Evolutionary conservation across 129 eudicot genomes (phyloP).

Genomic region (Flaveria ramosissima): DNA sequence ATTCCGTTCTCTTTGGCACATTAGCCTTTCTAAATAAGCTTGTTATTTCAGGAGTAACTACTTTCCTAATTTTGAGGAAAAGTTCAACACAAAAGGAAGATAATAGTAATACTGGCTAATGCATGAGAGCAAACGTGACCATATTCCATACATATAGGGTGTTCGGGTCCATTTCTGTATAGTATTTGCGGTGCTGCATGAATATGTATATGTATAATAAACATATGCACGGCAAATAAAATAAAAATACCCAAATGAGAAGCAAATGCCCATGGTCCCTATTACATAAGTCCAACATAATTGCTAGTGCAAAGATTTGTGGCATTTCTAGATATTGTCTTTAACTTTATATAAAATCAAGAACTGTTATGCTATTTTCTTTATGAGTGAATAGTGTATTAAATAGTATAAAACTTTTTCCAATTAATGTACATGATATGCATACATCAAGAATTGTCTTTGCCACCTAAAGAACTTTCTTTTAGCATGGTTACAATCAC

Average conservation of each 20-base stretch:
- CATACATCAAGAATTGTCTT: background rate
- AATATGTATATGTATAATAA: background rate
- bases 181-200: background rate
- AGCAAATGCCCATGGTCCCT: background rate
- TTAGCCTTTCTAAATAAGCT: background rate
- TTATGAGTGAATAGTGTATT: background rate
- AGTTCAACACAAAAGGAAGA: background rate
- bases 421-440: background rate
- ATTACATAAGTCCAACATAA: background rate
- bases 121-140: background rate
- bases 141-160: background rate
- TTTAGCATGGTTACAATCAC: background rate
- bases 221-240: background rate
- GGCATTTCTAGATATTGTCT: background rate
- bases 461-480: background rate
- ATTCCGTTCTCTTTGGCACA: background rate
- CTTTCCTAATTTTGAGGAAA: background rate
- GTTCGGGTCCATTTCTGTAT: background rate
- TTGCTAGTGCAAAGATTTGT: background rate
- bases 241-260: background rate
- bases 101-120: background rate
- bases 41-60: background rate
- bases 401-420: background rate
- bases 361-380: constrained; percentile 11
- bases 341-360: background rate